Conservation (phyloP, 2,329 filamentous ascomycete species). For the Keithomyces neogunnii region DNA sequence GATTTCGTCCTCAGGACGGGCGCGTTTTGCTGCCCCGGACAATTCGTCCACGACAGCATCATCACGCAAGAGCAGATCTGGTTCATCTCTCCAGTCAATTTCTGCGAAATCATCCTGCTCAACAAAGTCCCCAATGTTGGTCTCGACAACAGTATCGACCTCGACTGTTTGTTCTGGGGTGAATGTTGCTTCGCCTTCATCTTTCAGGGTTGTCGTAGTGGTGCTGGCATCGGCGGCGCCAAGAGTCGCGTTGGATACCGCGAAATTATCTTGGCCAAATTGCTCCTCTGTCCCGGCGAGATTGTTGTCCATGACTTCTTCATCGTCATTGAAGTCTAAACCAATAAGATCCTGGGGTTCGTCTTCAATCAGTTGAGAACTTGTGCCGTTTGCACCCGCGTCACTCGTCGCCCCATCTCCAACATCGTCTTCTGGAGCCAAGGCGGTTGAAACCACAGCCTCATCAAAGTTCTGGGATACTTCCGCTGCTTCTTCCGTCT, state of each 20-base stretch:
- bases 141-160: background rate
- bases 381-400: conserved; percentile 5
- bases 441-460: conserved; percentile 4
- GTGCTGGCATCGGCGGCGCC: conserved; percentile 1
- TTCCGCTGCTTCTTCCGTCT: background rate
- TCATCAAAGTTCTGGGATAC: background rate
- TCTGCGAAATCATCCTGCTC: conserved; percentile 5
- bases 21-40: conserved; percentile 8
- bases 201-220: conserved; percentile 9
- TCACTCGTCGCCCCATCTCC: conserved; percentile 13
- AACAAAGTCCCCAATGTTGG: background rate
- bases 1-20: conserved; percentile 10
- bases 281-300: conserved; percentile 10
- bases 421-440: conserved; percentile 12
- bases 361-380: conserved; percentile 9
- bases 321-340: conserved; percentile 3
- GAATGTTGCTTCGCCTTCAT: conserved; percentile 24
- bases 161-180: background rate
- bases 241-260: background rate
- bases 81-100: conserved; percentile 14
- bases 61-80: conserved; percentile 1
- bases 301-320: background rate
- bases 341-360: conserved; percentile 3
- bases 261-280: conserved; percentile 12
- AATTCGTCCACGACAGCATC: conserved; percentile 3